Percentiles rank a stretch among this genome's conserved stretches.
phyloP scores from a whole-genome alignment of 768 basidiomycete genomes.

The Trametes sanguinea region DNA sequence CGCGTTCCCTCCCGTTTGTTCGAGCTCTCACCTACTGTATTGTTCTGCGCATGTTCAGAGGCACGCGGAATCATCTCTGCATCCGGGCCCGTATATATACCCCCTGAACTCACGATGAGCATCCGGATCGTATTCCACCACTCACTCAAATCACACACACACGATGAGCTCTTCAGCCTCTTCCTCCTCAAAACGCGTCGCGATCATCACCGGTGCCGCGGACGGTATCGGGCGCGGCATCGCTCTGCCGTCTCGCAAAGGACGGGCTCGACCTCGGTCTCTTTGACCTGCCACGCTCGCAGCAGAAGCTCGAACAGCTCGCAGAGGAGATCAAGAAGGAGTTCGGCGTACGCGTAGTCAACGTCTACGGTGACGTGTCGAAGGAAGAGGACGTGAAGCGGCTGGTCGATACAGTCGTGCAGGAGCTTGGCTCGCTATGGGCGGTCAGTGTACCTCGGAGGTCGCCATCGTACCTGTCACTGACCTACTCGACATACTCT shows the following conservation, averaged over 20 bases:
- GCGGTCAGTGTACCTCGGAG: conserved; percentile 40
- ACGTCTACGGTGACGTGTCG: conserved; percentile 44
- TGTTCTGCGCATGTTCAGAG: too few relatives aligned
- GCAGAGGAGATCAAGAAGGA: conserved; percentile 19
- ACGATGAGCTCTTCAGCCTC: background rate
- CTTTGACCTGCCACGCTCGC: conserved; percentile 26
- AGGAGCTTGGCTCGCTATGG: conserved; percentile 45
- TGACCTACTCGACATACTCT: background rate
- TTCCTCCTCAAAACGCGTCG: conserved; percentile 17
- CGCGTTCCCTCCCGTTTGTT: too few relatives aligned
- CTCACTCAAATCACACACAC: background rate
- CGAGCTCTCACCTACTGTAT: too few relatives aligned
- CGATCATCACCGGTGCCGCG: conserved; percentile 34
- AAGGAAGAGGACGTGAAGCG: conserved; percentile 41
- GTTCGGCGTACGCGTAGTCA: conserved; percentile 25
- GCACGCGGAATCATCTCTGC: too few relatives aligned
- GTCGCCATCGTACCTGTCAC: background rate
- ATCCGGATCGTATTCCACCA: too few relatives aligned
- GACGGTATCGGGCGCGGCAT: conserved; percentile 35
- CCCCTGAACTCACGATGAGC: too few relatives aligned
- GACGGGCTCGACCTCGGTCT: conserved; percentile 29
- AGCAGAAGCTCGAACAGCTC: conserved; percentile 14
- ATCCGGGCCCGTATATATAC: too few relatives aligned
- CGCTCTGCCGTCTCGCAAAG: conserved; percentile 29
- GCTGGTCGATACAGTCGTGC: conserved; percentile 37